phyloP scores from a whole-genome alignment of 331 rosid genomes.

The Malus hybrid region DNA sequence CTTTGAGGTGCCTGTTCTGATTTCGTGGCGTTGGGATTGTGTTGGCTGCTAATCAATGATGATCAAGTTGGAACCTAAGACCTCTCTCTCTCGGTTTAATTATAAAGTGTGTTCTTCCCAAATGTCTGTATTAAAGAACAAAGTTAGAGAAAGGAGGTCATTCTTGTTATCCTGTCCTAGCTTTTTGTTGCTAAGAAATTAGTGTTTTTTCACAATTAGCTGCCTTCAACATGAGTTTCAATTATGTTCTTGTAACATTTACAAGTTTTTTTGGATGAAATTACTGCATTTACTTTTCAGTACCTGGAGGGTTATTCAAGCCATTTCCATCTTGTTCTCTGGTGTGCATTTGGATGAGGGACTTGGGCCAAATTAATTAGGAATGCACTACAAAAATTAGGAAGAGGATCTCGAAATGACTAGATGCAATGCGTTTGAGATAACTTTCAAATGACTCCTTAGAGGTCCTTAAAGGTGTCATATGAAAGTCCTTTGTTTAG shows the following conservation, averaged over 20 bases:
- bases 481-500: background rate
- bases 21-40: background rate
- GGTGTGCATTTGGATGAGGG: background rate
- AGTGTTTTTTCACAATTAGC: background rate
- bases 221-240: background rate
- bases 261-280: background rate
- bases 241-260: background rate
- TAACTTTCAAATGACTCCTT: background rate
- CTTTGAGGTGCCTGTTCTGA: constrained; percentile 4
- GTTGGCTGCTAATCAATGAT: background rate
- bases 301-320: background rate
- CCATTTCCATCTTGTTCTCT: background rate
- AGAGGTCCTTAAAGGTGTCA: background rate
- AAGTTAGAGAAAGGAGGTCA: background rate
- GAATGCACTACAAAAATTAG: background rate
- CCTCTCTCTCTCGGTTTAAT: background rate
- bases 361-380: background rate
- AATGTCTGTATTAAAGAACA: background rate
- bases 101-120: background rate
- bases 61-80: background rate
- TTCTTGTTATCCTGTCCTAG: background rate
- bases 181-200: background rate
- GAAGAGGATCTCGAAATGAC: background rate
- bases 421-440: background rate
- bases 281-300: background rate